These are phyloP conservation scores for Solanum ossicruentum DNA, from an alignment of 257 asterid genomes.

Conservation along the genomic window DNA sequence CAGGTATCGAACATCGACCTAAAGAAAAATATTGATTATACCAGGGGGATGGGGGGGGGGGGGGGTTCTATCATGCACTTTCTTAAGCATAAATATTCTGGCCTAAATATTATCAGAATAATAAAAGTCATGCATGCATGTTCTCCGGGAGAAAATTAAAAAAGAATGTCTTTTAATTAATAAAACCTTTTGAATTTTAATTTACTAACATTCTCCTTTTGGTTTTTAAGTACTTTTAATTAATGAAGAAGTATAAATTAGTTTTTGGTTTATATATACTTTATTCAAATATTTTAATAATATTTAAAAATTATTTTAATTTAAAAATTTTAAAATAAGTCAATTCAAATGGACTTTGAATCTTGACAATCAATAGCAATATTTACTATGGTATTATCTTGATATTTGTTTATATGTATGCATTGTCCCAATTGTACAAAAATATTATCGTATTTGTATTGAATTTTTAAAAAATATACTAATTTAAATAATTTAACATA, in stretches of 20 bases:
- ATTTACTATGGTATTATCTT: no score
- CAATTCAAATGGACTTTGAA: not conserved
- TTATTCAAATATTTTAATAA: not conserved
- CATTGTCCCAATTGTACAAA: not conserved
- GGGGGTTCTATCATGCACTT: not conserved
- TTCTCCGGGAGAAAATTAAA: not conserved
- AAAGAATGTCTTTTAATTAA: not conserved
- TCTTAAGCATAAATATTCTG: not conserved
- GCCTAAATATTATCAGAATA: not conserved
- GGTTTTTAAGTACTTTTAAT: not conserved
- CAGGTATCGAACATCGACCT: no score
- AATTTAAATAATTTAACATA: accelerated
- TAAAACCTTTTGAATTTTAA: not conserved
- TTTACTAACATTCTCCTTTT: not conserved
- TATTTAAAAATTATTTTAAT: not conserved
- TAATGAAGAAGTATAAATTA: not conserved
- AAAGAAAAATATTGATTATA: no score
- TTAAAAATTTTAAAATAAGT: not conserved
- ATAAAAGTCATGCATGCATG: not conserved
- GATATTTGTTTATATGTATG: not conserved
- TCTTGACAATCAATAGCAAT: not conserved
- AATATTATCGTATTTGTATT: not conserved
- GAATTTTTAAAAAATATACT: accelerated
- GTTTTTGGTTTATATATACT: not conserved
- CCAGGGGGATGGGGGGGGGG: no score